Evolutionary conservation across 1,139 yeast genomes (phyloP).

Genomic region (Saccharomyces hybrid): DNA sequence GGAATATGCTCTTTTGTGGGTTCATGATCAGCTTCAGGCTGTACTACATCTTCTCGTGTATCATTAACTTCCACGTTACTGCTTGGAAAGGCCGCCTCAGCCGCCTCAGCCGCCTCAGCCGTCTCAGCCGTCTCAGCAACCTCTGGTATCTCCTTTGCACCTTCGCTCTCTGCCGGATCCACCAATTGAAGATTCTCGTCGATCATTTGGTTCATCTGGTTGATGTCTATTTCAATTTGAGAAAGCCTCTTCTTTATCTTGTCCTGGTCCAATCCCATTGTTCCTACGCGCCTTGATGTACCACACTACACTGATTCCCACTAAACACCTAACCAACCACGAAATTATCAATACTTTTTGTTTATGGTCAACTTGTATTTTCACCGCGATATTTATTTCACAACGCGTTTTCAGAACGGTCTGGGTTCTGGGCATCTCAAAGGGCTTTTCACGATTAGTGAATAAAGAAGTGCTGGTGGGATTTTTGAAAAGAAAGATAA

Average conservation of each 20-base stretch:
- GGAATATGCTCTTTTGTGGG: not conserved
- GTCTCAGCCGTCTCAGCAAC: not conserved
- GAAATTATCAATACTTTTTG: constrained; percentile 2
- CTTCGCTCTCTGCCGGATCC: not conserved
- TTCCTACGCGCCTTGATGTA: not conserved
- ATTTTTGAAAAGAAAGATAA: not conserved
- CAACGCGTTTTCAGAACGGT: not conserved
- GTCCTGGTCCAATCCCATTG: constrained; percentile 22
- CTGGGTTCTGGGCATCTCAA: constrained; percentile 1
- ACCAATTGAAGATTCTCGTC: constrained; percentile 21
- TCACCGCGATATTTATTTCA: not conserved
- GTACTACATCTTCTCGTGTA: not conserved
- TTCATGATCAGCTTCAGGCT: not conserved
- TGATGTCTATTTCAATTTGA: constrained; percentile 30
- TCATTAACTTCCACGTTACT: not conserved
- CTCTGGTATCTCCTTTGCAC: not conserved
- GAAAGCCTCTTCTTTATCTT: constrained; percentile 28
- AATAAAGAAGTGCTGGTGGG: not conserved
- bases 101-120: not conserved
- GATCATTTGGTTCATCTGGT: constrained; percentile 30
- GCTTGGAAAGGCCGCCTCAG: not conserved
- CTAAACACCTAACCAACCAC: not conserved
- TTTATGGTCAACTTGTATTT: not conserved
- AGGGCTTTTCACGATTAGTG: not conserved
- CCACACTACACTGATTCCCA: not conserved